Conservation (phyloP, 2,329 filamentous ascomycete species). For the Fusarium globosum region DNA sequence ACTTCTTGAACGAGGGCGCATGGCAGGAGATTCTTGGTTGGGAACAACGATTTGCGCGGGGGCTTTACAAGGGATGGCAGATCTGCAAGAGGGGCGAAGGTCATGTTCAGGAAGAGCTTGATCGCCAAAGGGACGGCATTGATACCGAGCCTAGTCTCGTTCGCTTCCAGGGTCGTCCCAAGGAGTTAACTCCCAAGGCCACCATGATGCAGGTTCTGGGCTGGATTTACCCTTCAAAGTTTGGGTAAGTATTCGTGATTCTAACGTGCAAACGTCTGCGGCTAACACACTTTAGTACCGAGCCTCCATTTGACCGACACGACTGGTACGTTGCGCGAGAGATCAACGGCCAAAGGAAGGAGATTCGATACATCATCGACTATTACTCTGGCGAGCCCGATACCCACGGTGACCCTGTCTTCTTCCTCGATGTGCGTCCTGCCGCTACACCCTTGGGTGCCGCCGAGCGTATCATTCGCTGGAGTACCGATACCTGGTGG, state of each 20-base stretch:
- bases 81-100: slow-evolving; percentile 80
- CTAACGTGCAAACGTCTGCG: background rate
- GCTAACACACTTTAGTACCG: slow-evolving; percentile 63
- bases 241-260: slow-evolving; percentile 66
- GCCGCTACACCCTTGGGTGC: slow-evolving; percentile 85
- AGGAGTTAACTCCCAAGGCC: slow-evolving; percentile 92
- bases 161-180: slow-evolving; percentile 88
- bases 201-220: slow-evolving; percentile 84
- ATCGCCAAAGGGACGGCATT: slow-evolving; percentile 64
- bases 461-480: slow-evolving; percentile 84
- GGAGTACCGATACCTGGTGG: slow-evolving; percentile 96
- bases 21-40: slow-evolving; percentile 96
- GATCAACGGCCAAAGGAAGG: slow-evolving; percentile 72
- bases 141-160: slow-evolving; percentile 77
- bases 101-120: slow-evolving; percentile 59
- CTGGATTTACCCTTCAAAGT: slow-evolving; percentile 81
- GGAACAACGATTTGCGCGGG: slow-evolving; percentile 86
- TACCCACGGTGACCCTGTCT: slow-evolving; percentile 89
- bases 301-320: slow-evolving; percentile 94
- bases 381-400: slow-evolving; percentile 90
- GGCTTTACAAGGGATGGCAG: slow-evolving; percentile 77
- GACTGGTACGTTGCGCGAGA: slow-evolving; percentile 93
- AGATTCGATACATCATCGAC: slow-evolving; percentile 95
- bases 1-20: slow-evolving; percentile 97
- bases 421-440: slow-evolving; percentile 93